Evolutionary conservation across 768 basidiomycete genomes (phyloP), one percentile per base, ranked within the genome.

Genomic region (Amanita muscaria): DNA sequence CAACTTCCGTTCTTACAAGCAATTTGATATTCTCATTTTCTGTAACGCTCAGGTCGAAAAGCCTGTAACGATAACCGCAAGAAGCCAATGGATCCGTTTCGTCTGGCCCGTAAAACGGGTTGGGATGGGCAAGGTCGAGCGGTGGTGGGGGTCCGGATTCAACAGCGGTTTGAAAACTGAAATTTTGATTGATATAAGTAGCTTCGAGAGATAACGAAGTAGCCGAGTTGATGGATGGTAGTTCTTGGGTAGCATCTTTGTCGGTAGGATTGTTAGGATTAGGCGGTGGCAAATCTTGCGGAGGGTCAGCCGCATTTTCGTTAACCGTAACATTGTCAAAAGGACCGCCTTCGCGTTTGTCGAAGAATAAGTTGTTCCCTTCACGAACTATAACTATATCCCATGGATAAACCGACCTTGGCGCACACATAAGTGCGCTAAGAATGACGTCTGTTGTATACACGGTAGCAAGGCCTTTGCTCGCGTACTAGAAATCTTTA

Each of bases 151-250:
- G 74, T 2, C 71, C 56, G 23, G 62, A 74, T 62, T 94, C 90
- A 44, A 77, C 72, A 34, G 93, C 94, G 34, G 88, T 83, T 64
- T 99, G 96, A 76, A 94, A 96, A 19, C 86, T 83, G 56, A 97
- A 99, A 65, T 97, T 97, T 60, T 94, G 90, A 69, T 98, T 98
- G 71, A 99, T 90, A 66, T 93, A 98, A 21, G 93, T 98, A 4
- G 96, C 96, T 64, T 99, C 96, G 25, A 98, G 75, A 1, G 94
- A 93, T 21, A 99, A 73, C 1, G 89, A 91, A 4, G 88, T 88
- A 1, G 92, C 88, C 4, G 89, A 80, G 66, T 99, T 99, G 64
- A 97, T 91, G 3, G 86, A 78, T 5, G 88, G 83, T 1, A 73
- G 67, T 53, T 93, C 92, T 18, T 77, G 77, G 4, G 64, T 64